Conservation (phyloP, 1,139 yeast species). For the Blastobotrys elegans region DNA sequence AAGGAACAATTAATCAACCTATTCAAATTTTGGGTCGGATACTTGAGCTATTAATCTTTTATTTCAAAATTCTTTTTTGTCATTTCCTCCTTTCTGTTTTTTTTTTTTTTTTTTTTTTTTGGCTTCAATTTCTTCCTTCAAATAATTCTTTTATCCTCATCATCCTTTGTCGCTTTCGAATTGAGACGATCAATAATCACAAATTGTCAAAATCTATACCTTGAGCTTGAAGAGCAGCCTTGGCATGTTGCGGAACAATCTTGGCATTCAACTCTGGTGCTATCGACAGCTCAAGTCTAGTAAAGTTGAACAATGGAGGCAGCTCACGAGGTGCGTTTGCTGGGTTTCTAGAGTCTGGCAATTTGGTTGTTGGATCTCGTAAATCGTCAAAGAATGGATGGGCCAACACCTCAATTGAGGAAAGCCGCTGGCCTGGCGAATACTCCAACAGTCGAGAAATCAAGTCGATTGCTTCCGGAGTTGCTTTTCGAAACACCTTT, state of each 20-base stretch:
- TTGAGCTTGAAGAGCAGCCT: conserved; percentile 26
- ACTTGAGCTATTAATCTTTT: neutral
- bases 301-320: conserved; percentile 41
- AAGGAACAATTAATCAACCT: too few relatives aligned
- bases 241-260: conserved; percentile 39
- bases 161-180: too few relatives aligned
- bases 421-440: conserved; percentile 66
- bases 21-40: too few relatives aligned
- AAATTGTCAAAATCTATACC: conserved; percentile 38
- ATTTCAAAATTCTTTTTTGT: neutral
- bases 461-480: conserved; percentile 58
- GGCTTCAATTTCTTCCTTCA: neutral
- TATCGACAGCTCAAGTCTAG: conserved; percentile 37
- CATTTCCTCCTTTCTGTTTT: neutral
- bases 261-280: conserved; percentile 38
- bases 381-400: conserved; percentile 77
- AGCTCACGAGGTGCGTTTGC: conserved; percentile 34
- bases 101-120: too few relatives aligned
- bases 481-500: conserved; percentile 69
- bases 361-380: conserved; percentile 47
- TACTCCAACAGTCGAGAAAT: conserved; percentile 61
- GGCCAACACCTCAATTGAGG: conserved; percentile 63
- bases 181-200: conserved; percentile 14
- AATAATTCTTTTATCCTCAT: neutral
- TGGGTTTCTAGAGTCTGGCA: conserved; percentile 46